Evolutionary conservation across 2,329 filamentous ascomycete genomes (phyloP).

Genomic region (Penicillium olsonii): DNA sequence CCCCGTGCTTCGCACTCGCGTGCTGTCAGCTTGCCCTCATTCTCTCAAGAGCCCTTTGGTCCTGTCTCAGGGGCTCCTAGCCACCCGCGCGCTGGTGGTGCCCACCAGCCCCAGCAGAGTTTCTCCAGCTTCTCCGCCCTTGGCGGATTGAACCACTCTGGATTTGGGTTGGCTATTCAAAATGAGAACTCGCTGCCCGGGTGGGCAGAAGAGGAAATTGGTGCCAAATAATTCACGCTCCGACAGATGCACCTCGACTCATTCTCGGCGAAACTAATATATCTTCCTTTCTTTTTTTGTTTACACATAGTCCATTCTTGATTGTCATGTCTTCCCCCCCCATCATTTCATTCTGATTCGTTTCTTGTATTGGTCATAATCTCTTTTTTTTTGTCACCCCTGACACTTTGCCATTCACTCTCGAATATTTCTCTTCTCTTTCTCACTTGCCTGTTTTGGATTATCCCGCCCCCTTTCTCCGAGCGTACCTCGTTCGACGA

Average conservation of each 20-base stretch:
- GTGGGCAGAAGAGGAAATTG: constrained; percentile 66
- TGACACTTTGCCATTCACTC: constrained; percentile 23
- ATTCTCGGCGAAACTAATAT: constrained; percentile 21
- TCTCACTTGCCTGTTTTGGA: constrained; percentile 27
- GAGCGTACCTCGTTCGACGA: constrained; percentile 29
- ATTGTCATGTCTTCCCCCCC: constrained; percentile 18
- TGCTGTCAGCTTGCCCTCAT: constrained; percentile 82
- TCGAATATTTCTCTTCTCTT: constrained; percentile 17
- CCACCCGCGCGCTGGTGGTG: constrained; percentile 37
- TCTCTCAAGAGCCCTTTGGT: constrained; percentile 61
- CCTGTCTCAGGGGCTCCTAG: constrained; percentile 39
- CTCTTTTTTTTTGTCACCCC: constrained; percentile 19
- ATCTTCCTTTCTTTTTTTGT: constrained; percentile 16
- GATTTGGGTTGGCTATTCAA: constrained; percentile 62
- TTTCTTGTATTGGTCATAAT: constrained; percentile 39
- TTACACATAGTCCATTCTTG: constrained; percentile 22
- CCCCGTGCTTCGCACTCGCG: constrained; percentile 68
- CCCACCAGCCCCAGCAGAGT: constrained; percentile 51
- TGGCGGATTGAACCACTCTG: constrained; percentile 58
- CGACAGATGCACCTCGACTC: constrained; percentile 19
- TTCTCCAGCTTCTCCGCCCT: constrained; percentile 62
- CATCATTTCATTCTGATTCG: constrained; percentile 24
- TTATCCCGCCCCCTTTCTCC: constrained; percentile 24
- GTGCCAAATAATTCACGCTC: constrained; percentile 50
- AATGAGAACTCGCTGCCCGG: constrained; percentile 60